A percentile compares a stretch with the other conserved stretches of the same genome.
Conservation (phyloP, 1,139 yeast species). For the Saccharomycopsis phalli region DNA sequence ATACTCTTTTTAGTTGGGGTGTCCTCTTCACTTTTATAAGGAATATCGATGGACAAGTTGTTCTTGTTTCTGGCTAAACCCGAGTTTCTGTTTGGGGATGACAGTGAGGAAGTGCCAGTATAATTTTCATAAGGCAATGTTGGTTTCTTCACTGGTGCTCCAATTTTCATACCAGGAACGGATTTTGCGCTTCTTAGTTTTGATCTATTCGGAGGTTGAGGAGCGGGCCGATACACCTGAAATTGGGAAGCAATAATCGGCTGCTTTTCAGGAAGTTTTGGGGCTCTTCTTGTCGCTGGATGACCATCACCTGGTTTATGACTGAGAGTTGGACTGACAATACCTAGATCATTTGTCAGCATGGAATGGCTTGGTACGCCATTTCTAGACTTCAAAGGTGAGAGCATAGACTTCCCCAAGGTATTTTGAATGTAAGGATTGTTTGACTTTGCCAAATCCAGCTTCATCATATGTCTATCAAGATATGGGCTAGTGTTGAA, state of each 20-base stretch:
- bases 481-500: constrained; percentile 1
- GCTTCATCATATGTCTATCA: background rate
- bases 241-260: background rate
- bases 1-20: constrained; percentile 8
- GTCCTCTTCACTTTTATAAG: background rate
- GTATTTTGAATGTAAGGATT: constrained; percentile 19
- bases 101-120: background rate
- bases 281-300: background rate
- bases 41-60: constrained; percentile 11
- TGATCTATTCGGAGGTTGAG: constrained; percentile 8
- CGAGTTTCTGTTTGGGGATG: constrained; percentile 2
- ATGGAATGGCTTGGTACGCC: too few relatives aligned
- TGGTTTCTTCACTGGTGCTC: background rate
- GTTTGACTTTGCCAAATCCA: constrained; percentile 1
- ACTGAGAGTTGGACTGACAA: background rate
- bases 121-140: background rate
- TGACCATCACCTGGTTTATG: too few relatives aligned
- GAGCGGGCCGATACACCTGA: constrained; percentile 16
- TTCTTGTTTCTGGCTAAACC: constrained; percentile 5
- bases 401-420: background rate
- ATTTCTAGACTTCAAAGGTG: background rate
- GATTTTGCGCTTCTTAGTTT: background rate
- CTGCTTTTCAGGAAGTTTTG: background rate
- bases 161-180: background rate
- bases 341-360: too few relatives aligned